These are phyloP conservation scores for Protostelium mycophagum DNA, from an alignment of 78 protist species.

Conservation along the genomic window DNA sequence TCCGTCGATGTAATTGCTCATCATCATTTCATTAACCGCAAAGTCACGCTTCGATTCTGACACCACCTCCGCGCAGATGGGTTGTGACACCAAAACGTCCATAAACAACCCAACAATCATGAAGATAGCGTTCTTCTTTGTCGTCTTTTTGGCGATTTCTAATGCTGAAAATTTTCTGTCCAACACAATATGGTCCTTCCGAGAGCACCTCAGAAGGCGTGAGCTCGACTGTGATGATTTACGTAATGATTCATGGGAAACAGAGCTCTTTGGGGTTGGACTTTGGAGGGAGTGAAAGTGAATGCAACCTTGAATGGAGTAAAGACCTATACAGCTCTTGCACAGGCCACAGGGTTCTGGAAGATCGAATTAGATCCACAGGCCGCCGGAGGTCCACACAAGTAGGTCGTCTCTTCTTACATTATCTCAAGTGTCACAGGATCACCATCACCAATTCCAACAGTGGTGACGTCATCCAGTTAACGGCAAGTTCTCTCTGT, in stretches of 20 bases:
- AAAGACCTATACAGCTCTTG: neutral
- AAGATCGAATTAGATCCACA: neutral
- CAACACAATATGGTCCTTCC: neutral
- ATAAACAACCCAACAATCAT: too few species aligned
- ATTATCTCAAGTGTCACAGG: neutral
- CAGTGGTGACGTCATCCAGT: neutral
- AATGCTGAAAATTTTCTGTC: neutral
- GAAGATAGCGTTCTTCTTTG: too few species aligned
- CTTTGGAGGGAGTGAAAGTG: too few species aligned
- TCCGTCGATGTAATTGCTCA: too few species aligned
- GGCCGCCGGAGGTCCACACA: neutral
- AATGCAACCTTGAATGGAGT: neutral
- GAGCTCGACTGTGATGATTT: neutral
- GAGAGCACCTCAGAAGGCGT: neutral
- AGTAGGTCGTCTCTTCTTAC: neutral
- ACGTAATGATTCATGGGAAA: neutral
- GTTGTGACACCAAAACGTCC: too few species aligned
- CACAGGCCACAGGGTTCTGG: neutral
- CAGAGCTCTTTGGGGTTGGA: neutral
- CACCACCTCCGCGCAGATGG: too few species aligned
- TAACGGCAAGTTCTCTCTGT: neutral
- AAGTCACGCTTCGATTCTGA: too few species aligned
- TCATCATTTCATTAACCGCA: too few species aligned
- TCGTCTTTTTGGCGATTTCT: neutral
- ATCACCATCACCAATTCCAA: neutral